These are phyloP conservation scores for Tetrahymena thermophila DNA, from an alignment of 73 alveolate genomes.

Conservation along the genomic window DNA sequence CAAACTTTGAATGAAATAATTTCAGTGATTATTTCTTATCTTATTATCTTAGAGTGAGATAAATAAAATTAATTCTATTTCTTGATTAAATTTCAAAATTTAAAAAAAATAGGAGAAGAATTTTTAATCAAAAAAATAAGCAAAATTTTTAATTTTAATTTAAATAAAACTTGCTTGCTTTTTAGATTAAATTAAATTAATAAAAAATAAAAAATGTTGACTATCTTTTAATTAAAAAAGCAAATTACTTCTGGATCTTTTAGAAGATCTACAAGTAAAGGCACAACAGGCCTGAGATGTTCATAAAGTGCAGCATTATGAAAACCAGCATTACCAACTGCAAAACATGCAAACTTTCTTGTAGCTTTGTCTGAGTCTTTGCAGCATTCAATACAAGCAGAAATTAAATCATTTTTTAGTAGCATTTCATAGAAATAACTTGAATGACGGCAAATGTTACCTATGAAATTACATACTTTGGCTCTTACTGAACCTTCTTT, in stretches of 20 bases:
- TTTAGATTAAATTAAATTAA: too few species aligned
- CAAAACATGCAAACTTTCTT: slow-evolving; percentile 98
- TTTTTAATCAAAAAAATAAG: too few species aligned
- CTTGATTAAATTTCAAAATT: too few species aligned
- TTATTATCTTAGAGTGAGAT: too few species aligned
- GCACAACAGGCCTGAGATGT: slow-evolving; percentile 92
- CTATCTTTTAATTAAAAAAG: too few species aligned
- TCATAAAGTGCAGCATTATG: slow-evolving; percentile 91
- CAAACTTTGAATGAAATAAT: too few species aligned
- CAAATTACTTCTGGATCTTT: slow-evolving; percentile 75
- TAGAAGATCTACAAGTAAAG: slow-evolving; percentile 85
- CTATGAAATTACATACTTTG: slow-evolving; percentile 94
- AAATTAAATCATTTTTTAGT: slow-evolving; percentile 79
- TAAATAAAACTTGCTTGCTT: too few species aligned
- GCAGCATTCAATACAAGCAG: slow-evolving; percentile 93
- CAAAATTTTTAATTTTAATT: too few species aligned
- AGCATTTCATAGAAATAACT: slow-evolving; percentile 91
- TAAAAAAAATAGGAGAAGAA: too few species aligned
- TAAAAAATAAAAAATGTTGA: too few species aligned
- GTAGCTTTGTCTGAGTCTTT: slow-evolving; percentile 92
- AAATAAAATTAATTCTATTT: too few species aligned
- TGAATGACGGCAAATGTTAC: slow-evolving; percentile 95
- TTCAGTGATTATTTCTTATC: too few species aligned
- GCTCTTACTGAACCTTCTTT: slow-evolving; percentile 88
- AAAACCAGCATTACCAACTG: slow-evolving; percentile 98